Evolutionary conservation across 257 asterid genomes (phyloP).

Genomic region (Coffea canephora): DNA sequence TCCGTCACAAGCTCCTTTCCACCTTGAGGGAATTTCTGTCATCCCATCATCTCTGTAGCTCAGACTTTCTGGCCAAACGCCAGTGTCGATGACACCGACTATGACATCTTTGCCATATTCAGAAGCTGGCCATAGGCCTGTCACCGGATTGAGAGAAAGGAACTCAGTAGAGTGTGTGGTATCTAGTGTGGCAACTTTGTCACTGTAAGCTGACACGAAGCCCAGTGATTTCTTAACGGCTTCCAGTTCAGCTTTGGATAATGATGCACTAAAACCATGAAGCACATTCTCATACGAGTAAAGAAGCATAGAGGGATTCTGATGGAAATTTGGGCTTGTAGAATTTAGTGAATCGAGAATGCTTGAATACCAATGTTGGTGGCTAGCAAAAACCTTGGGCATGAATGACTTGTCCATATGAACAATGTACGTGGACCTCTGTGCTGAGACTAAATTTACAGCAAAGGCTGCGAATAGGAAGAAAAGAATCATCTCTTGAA

Average conservation of each 20-base stretch:
- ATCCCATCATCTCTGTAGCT: constrained; percentile 49
- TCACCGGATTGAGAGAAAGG: constrained; percentile 33
- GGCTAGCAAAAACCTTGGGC: constrained; percentile 31
- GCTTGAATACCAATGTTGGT: constrained; percentile 36
- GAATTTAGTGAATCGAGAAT: constrained; percentile 24
- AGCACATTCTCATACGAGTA: constrained; percentile 43
- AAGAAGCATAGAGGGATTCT: constrained; percentile 7
- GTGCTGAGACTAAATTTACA: constrained; percentile 9
- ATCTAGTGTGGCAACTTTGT: constrained; percentile 30
- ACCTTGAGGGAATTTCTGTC: constrained; percentile 32
- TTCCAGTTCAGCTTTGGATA: constrained; percentile 35
- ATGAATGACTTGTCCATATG: constrained; percentile 48
- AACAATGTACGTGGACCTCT: constrained; percentile 35
- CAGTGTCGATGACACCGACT: constrained; percentile 44
- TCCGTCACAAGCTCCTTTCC: constrained; percentile 44
- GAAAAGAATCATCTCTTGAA: constrained; percentile 5
- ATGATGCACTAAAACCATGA: constrained; percentile 43
- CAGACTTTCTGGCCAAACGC: constrained; percentile 51
- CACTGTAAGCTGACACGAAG: constrained; percentile 36
- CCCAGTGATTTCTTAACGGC: constrained; percentile 31
- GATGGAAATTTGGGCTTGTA: neutral
- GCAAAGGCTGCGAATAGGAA: constrained; percentile 11
- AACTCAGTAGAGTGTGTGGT: constrained; percentile 52
- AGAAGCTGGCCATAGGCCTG: constrained; percentile 55
- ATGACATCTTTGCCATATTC: constrained; percentile 44